phyloP scores from a whole-genome alignment of 2,329 filamentous ascomycete genomes.

The Leptographium radiaticola region DNA sequence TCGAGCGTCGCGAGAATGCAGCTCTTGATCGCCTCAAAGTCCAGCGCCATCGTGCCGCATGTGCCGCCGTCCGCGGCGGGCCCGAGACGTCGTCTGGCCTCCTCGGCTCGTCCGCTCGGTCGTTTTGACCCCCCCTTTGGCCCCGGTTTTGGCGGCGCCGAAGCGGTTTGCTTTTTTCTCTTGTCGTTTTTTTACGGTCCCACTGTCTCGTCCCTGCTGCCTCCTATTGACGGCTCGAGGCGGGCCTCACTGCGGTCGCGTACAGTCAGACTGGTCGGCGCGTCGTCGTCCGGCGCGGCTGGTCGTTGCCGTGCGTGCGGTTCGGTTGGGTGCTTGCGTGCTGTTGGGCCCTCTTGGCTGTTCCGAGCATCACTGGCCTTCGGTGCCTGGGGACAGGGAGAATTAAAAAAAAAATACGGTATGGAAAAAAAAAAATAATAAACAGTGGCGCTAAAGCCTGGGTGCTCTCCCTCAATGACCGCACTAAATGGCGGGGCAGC shows the following conservation, averaged over 20 bases:
- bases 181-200: neutral
- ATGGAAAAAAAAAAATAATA: neutral
- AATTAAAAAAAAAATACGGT: neutral
- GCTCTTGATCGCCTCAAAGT: conserved; percentile 11
- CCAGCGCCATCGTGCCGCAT: conserved; percentile 30
- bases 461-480: neutral
- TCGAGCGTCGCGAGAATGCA: conserved; percentile 13
- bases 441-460: neutral
- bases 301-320: too few species aligned
- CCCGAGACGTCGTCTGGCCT: too few species aligned
- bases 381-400: neutral
- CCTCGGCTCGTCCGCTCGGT: neutral
- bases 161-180: neutral
- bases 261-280: too few species aligned
- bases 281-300: too few species aligned
- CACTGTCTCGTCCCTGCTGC: too few species aligned
- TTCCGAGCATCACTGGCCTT: neutral
- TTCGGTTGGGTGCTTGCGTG: too few species aligned
- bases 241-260: too few species aligned
- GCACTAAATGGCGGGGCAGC: conserved; percentile 2
- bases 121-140: neutral
- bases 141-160: too few species aligned
- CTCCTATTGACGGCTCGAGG: too few species aligned
- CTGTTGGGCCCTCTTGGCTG: neutral
- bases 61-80: conserved; percentile 16